Conservation (phyloP, 805 yeast species). For the Metschnikowia vanudenii region DNA sequence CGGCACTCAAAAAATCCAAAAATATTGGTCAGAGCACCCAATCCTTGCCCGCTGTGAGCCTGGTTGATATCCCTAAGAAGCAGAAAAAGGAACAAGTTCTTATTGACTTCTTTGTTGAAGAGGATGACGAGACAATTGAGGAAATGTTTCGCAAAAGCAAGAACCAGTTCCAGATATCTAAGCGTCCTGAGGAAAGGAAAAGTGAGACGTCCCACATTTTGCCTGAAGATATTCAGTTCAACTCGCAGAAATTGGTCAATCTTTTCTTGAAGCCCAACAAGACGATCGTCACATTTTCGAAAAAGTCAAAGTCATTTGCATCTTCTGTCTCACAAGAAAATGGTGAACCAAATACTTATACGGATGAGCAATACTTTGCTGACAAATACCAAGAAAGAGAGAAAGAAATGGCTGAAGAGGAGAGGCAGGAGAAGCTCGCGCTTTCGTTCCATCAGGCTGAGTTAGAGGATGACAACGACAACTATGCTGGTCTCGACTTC, state of each 20-base stretch:
- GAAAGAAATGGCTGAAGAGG: slow-evolving; percentile 29
- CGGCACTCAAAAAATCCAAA: slow-evolving; percentile 40
- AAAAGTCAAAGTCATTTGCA: not conserved
- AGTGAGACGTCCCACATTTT: slow-evolving; percentile 43
- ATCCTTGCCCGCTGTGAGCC: slow-evolving; percentile 1
- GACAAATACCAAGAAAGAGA: slow-evolving; percentile 47
- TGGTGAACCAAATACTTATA: slow-evolving; percentile 27
- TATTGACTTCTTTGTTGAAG: slow-evolving; percentile 35
- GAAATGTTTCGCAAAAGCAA: slow-evolving; percentile 35
- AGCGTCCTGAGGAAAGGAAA: slow-evolving; percentile 31
- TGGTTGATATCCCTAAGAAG: slow-evolving; percentile 13
- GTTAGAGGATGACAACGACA: slow-evolving; percentile 39
- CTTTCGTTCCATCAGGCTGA: slow-evolving; percentile 41
- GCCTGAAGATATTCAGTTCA: slow-evolving; percentile 74
- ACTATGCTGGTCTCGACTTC: slow-evolving; percentile 41
- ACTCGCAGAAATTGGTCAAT: slow-evolving; percentile 63
- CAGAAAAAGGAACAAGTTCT: slow-evolving; percentile 25
- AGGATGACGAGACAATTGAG: slow-evolving; percentile 29
- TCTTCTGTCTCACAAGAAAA: not conserved
- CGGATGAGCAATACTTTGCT: slow-evolving; percentile 77
- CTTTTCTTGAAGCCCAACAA: slow-evolving; percentile 67
- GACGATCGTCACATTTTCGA: slow-evolving; percentile 31
- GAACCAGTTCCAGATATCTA: slow-evolving; percentile 21
- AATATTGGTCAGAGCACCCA: slow-evolving; percentile 18
- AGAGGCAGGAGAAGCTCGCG: slow-evolving; percentile 37